Conservation (phyloP, 306 rosid species). For the Cucurbita argyrosperma region DNA sequence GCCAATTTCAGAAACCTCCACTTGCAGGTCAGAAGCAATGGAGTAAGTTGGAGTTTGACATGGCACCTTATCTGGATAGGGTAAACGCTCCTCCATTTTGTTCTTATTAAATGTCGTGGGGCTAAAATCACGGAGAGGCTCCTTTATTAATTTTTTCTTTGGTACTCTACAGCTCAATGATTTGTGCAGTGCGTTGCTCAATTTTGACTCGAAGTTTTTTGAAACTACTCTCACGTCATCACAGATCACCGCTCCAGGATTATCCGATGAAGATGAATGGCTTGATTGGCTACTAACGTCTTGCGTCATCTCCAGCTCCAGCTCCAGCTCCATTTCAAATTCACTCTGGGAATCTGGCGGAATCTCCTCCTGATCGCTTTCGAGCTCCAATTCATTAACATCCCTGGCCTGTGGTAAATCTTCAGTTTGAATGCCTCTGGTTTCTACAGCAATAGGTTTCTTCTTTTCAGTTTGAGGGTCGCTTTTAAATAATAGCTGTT, state of each 20-base stretch:
- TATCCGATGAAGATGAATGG: conserved; percentile 16
- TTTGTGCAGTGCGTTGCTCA: conserved; percentile 9
- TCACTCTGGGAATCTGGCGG: conserved; percentile 12
- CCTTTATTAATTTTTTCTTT: conserved; percentile 5
- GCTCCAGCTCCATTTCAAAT: conserved; percentile 11
- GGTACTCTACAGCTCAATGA: conserved; percentile 12
- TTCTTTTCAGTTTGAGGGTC: background rate
- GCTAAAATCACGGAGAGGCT: conserved; percentile 17
- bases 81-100: conserved; percentile 20
- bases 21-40: conserved; percentile 87
- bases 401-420: background rate
- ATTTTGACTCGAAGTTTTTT: conserved; percentile 6
- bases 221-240: conserved; percentile 8
- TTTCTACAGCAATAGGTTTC: conserved; percentile 6
- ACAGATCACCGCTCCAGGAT: conserved; percentile 5
- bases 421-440: conserved; percentile 8
- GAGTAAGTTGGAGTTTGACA: conserved; percentile 55
- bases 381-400: conserved; percentile 7
- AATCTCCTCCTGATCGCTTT: conserved; percentile 13
- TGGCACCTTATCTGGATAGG: conserved; percentile 13
- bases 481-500: conserved; percentile 24
- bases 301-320: conserved; percentile 11
- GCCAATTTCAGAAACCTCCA: conserved; percentile 76
- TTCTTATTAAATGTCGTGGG: conserved; percentile 22
- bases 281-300: conserved; percentile 18